Conservation (phyloP, 345 rosid genomes). For the Citrus reticulata region DNA sequence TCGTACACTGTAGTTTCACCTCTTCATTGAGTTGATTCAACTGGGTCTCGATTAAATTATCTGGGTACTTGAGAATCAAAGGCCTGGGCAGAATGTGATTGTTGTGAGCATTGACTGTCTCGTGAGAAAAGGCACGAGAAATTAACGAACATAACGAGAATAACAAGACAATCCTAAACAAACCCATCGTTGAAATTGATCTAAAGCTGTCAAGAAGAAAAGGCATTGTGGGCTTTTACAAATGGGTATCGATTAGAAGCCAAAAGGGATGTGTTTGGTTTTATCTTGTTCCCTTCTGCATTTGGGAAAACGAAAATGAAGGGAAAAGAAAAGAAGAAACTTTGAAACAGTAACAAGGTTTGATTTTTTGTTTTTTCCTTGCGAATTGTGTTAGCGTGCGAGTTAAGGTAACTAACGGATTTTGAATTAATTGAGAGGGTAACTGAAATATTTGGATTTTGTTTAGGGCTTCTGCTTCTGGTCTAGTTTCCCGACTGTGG, state of each 20-base stretch:
- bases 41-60: constrained; percentile 24
- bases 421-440: no score
- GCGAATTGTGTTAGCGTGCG: background rate
- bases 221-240: background rate
- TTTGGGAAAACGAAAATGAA: background rate
- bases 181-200: constrained; percentile 28
- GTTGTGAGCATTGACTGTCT: constrained; percentile 29
- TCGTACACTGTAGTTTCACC: constrained; percentile 55
- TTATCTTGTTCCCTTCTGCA: background rate
- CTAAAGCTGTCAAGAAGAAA: background rate
- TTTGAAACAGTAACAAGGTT: background rate
- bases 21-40: constrained; percentile 39
- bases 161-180: constrained; percentile 29
- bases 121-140: constrained; percentile 34
- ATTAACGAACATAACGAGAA: constrained; percentile 35
- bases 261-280: background rate
- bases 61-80: constrained; percentile 52
- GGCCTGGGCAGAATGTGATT: constrained; percentile 52
- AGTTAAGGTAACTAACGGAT: background rate
- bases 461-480: background rate
- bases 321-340: background rate
- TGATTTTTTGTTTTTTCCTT: background rate
- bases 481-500: background rate
- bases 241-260: background rate
- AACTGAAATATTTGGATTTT: background rate